Base-by-base conservation (phyloP, 2,329 filamentous ascomycete species). In the Lecanicillium sp. region DNA sequence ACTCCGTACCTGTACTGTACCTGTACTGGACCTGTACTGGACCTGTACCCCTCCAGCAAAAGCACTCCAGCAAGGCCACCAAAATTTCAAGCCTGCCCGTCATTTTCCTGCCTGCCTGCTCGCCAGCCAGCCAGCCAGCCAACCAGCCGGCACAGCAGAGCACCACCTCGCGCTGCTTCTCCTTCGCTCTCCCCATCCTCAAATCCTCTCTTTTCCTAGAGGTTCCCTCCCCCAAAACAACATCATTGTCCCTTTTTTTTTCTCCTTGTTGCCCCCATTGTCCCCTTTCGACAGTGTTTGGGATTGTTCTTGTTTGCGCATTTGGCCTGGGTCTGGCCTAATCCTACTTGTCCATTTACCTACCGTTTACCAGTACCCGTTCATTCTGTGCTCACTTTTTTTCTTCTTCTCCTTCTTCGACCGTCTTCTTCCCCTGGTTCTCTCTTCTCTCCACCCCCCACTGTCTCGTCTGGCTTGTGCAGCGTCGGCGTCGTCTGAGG, bases 221-320 rank as follows among this genome's bases (percentile, higher is more conserved):
- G 44, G 36, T n/a, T n/a, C n/a, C n/a, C n/a, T n/a, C n/a, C n/a
- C n/a, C n/a, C n/a, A n/a, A n/a, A n/a, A n/a, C n/a, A n/a, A n/a
- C n/a, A n/a, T n/a, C n/a, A n/a, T n/a, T n/a, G n/a, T n/a, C n/a
- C n/a, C n/a, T n/a, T n/a, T 41, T 40, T 36, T 37, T 11, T 27
- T 23, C 37, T 37, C 38, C 44, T 43, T 38, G 26, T 48, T 52
- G 37, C 23, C 51, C 52, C 45, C 49, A 48, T 50, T 50, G 45
- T 51, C 49, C 33, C n/a, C 36, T 46, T 49, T 54, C 44, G 52
- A 54, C 48, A 50, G 41, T 51, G 50, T n/a, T n/a, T 46, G 35
- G 50, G 49, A 44, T 48, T 53, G 55, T 48, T 53, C 55, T 48
- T 53, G 55, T 48, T 53, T 56, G 54, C 48, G 52, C 52, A 51